phyloP scores from a whole-genome alignment of 2,329 filamentous ascomycete genomes.

The Xylaria sp. region DNA sequence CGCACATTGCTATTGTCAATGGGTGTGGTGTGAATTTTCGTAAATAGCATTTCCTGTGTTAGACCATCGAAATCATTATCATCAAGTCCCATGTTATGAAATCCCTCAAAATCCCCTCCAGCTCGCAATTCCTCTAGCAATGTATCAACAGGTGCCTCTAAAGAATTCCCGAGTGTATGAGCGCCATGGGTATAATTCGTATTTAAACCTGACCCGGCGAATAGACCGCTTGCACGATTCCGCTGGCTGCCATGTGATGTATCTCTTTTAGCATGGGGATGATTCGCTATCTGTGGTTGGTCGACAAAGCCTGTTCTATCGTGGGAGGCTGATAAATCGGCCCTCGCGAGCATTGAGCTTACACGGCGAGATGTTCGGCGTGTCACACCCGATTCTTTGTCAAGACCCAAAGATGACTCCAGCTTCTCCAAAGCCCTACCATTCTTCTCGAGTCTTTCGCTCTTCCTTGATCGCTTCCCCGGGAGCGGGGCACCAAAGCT shows the following conservation, averaged over 20 bases:
- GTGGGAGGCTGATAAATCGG: slow-evolving; percentile 85
- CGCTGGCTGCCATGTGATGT: slow-evolving; percentile 79
- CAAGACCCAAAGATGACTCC: slow-evolving; percentile 76
- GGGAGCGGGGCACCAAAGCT: slow-evolving; percentile 74
- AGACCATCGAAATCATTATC: slow-evolving; percentile 78
- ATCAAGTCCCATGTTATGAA: slow-evolving; percentile 77
- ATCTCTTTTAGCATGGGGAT: slow-evolving; percentile 65
- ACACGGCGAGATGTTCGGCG: slow-evolving; percentile 78
- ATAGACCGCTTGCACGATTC: slow-evolving; percentile 68
- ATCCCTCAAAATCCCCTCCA: slow-evolving; percentile 71
- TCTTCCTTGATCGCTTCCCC: slow-evolving; percentile 64
- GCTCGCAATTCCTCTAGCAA: slow-evolving; percentile 74
- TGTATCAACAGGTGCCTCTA: slow-evolving; percentile 75
- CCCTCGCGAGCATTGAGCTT: slow-evolving; percentile 88
- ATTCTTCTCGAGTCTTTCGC: slow-evolving; percentile 57
- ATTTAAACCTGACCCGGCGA: slow-evolving; percentile 51
- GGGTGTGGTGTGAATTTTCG: slow-evolving; percentile 74
- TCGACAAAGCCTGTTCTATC: slow-evolving; percentile 85
- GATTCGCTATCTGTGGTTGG: slow-evolving; percentile 56
- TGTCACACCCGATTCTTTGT: slow-evolving; percentile 64
- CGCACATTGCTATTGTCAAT: slow-evolving; percentile 69
- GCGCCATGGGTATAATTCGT: slow-evolving; percentile 53
- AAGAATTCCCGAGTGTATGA: slow-evolving; percentile 65
- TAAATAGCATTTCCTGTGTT: slow-evolving; percentile 76
- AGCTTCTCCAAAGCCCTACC: slow-evolving; percentile 68